Evolutionary conservation across 768 basidiomycete species (phyloP), one percentile per base, ranked within the genome.

Genomic region (Hemileccinum rubropunctum): DNA sequence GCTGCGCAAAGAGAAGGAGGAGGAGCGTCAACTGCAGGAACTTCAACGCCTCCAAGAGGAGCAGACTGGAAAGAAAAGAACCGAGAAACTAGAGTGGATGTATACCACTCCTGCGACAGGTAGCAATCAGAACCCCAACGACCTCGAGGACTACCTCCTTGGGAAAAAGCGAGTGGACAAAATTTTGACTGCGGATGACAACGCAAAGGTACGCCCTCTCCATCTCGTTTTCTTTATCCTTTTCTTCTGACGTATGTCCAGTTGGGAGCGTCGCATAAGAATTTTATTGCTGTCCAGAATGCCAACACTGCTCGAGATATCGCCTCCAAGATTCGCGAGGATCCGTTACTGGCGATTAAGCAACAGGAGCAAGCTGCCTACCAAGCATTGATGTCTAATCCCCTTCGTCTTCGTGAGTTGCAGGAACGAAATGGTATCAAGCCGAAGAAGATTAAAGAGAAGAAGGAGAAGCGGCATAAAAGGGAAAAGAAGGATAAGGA

Each of bases 151-250:
- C 59, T 99, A 99, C 67, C 73, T 99, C 1, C 77, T 99, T 27
- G 97, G 97, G 21, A 98, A 98, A 81, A 97, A 95, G 73, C 75
- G 97, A 52, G 95, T 99, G 2, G 97, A 99, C 68, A 94, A 98
- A 72, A 89, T 97, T 27, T 69, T 99, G 58, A 91, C 83, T 21
- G 93, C 83, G 23, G 90, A 92, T 61, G 95, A 98, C 60, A 87
- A 95, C 64, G 92, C 88, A 58, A 94, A 91, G 80, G 86, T 84
- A 54, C 39, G 72, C 61, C 30, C 8, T 8, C 5, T n/a, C 18
- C 33, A 30, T 53, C 18, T 40, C 32, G 13, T 3, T 48, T 43
- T n/a, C n/a, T 26, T 39, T 26, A 7, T 15, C 13, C 18, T 42
- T 14, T n/a, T 53, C 32, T 23, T 38, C 47, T 49, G 41, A 57